A percentile compares a stretch with the other conserved stretches of the same genome.
Evolutionary conservation across 148 eudicot genomes (phyloP).

Genomic region (Talinum fruticosum): DNA sequence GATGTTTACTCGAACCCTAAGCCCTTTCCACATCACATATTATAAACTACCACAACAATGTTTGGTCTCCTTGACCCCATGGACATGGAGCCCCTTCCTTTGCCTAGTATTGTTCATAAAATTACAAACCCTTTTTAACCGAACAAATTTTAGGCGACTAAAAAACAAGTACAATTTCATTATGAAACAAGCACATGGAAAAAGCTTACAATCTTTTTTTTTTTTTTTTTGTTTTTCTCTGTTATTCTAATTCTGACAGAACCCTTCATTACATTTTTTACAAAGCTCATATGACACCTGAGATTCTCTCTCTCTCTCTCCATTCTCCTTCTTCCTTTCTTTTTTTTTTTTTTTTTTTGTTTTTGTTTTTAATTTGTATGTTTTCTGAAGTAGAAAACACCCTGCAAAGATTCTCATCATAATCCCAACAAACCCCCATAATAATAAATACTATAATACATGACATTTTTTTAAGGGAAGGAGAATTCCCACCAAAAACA

Average conservation of each 20-base stretch:
- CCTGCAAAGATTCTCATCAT: constrained; percentile 29
- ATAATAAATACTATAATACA: constrained; percentile 2
- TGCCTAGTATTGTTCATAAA: not conserved
- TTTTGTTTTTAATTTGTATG: not conserved
- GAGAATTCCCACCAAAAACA: constrained; percentile 1
- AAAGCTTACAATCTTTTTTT: constrained; percentile 4
- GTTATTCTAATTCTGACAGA: constrained; percentile 4
- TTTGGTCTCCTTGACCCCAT: not conserved
- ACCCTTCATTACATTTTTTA: constrained; percentile 8
- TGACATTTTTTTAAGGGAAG: constrained; percentile 2
- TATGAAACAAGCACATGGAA: not conserved
- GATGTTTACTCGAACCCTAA: not conserved
- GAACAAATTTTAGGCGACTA: not conserved
- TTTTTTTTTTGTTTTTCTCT: not conserved
- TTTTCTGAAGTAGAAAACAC: constrained; percentile 42
- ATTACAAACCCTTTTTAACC: not conserved
- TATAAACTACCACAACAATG: not conserved
- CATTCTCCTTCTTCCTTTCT: not conserved
- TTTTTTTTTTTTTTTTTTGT: not conserved
- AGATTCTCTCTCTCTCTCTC: constrained; percentile 22
- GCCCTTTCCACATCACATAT: not conserved
- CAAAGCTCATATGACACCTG: not conserved
- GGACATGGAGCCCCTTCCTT: too few relatives aligned
- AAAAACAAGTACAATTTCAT: not conserved
- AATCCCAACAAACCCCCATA: not conserved